Evolutionary conservation across 139 green algal genomes (phyloP), one percentile per base, ranked within the genome.

Genomic region (Diplosphaera chodatii): DNA sequence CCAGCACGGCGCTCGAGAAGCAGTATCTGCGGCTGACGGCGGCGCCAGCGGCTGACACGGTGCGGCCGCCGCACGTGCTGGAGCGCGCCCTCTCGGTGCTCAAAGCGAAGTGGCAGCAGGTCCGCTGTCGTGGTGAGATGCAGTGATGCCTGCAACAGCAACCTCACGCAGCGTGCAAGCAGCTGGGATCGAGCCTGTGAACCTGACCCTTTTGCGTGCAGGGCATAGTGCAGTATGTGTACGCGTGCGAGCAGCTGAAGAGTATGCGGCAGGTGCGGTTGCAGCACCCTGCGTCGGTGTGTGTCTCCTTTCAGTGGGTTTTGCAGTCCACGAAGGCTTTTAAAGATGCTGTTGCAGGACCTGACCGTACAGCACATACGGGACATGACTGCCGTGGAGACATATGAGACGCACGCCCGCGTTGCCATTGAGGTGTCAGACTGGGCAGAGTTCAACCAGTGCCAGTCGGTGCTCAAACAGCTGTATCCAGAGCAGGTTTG

Each of bases 231-330:
- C 75, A 83, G 40, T 94, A 94, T 66, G 32, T 62, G 1, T 90
- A 78, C n/a, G 77, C 76, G 1, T 89, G 82, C 27, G 80, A 86
- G 40, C 90, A 96, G 84, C 85, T 96, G 29, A 96, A 96, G 77
- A 80, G 75, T 20, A 94, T 96, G 8, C 85, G 90, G 22, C 86
- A 91, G 80, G 87, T 86, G 48, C n/a, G n/a, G n/a, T n/a, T n/a
- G n/a, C n/a, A n/a, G n/a, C n/a, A n/a, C n/a, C n/a, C n/a, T n/a
- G n/a, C n/a, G n/a, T n/a, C n/a, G n/a, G n/a, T n/a, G n/a, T n/a
- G n/a, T n/a, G n/a, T n/a, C n/a, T n/a, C n/a, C n/a, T n/a, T n/a
- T n/a, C n/a, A n/a, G n/a, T n/a, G n/a, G n/a, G n/a, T n/a, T n/a
- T n/a, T n/a, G n/a, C n/a, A n/a, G n/a, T n/a, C n/a, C n/a, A n/a